Evolutionary conservation across 768 basidiomycete species (phyloP).

Genomic region (Fomitopsis pulvina): DNA sequence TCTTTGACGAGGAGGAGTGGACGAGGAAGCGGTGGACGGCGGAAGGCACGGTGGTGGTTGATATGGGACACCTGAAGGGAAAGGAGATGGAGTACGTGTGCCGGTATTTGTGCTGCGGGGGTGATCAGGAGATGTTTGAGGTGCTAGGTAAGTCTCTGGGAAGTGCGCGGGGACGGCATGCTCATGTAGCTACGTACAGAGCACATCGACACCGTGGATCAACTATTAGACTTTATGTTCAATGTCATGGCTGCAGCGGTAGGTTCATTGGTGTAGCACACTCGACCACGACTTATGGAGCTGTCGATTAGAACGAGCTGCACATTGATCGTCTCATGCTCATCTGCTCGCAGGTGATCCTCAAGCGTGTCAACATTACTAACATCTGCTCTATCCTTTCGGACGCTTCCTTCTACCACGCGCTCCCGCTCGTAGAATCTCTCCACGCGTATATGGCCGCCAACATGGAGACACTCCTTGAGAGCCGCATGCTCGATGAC

Average conservation of each 20-base stretch:
- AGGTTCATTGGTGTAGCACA: constrained; percentile 19
- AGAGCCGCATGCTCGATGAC: constrained; percentile 73
- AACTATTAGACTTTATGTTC: constrained; percentile 81
- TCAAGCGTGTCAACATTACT: constrained; percentile 57
- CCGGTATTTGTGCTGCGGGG: constrained; percentile 70
- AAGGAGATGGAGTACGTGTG: constrained; percentile 71
- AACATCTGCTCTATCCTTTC: constrained; percentile 78
- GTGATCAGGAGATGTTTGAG: constrained; percentile 62
- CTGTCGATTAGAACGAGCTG: constrained; percentile 63
- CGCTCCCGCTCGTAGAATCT: constrained; percentile 55
- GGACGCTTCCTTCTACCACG: constrained; percentile 78
- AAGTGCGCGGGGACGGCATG: constrained; percentile 28
- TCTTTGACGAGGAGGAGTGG: constrained; percentile 85
- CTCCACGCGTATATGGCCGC: constrained; percentile 74
- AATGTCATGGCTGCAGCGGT: constrained; percentile 83
- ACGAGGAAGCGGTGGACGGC: constrained; percentile 49
- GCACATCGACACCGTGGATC: constrained; percentile 58
- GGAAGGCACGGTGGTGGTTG: constrained; percentile 50
- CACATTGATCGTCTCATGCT: constrained; percentile 81
- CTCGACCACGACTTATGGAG: background rate
- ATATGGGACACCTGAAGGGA: constrained; percentile 70
- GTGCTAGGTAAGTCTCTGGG: constrained; percentile 43
- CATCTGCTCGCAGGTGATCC: constrained; percentile 73
- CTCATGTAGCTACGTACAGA: background rate
- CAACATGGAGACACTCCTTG: constrained; percentile 85